Evolutionary conservation across 306 rosid genomes (phyloP).

Genomic region (Castanospermum australe): DNA sequence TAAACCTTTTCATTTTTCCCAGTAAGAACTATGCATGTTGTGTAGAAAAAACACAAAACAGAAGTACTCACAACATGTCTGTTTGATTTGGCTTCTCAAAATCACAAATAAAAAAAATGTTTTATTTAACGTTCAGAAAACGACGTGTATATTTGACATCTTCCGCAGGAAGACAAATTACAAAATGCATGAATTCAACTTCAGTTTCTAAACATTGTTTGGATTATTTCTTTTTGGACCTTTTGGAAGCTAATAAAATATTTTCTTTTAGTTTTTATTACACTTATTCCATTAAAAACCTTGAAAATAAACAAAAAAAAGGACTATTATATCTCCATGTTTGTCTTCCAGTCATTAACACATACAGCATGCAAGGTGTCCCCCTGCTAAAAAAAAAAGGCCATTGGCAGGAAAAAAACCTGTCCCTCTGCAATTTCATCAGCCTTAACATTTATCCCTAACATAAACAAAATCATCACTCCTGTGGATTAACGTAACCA

Average conservation of each 20-base stretch:
- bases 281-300: neutral
- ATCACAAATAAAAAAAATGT: neutral
- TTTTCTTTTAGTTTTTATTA: neutral
- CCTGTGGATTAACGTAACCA: neutral
- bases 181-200: neutral
- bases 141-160: conserved; percentile 10
- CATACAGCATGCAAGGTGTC: neutral
- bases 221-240: neutral
- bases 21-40: neutral
- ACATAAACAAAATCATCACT: neutral
- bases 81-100: neutral
- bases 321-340: neutral
- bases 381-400: neutral
- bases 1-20: neutral
- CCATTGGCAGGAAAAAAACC: neutral
- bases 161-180: neutral
- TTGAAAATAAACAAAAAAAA: neutral
- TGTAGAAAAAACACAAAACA: neutral
- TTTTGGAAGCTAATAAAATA: neutral
- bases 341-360: neutral
- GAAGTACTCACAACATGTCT: neutral
- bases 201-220: neutral
- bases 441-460: neutral
- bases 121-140: neutral
- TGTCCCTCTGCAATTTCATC: neutral